Evolutionary conservation across 176 grass and related monocot genomes (phyloP).

Genomic region (Themeda triandra): DNA sequence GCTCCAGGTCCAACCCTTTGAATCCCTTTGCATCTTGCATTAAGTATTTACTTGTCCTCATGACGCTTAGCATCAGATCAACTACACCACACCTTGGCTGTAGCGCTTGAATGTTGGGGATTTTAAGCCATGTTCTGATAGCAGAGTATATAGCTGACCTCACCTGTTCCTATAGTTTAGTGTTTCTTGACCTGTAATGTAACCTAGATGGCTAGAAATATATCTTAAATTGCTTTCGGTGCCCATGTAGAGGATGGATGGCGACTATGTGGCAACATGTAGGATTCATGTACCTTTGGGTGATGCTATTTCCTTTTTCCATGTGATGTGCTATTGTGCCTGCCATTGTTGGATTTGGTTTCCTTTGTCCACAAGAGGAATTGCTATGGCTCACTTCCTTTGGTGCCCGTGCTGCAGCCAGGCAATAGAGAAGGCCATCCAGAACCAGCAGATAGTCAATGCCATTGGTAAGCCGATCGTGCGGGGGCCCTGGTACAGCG

Average conservation of each 20-base stretch:
- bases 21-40: not conserved
- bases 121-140: not conserved
- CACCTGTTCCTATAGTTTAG: not conserved
- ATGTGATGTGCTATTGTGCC: not conserved
- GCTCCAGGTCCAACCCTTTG: constrained; percentile 35
- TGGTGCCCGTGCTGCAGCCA: constrained; percentile 47
- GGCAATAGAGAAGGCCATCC: constrained; percentile 67
- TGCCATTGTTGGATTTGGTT: not conserved
- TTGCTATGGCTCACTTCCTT: not conserved
- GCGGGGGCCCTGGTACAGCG: constrained; percentile 71
- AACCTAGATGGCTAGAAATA: not conserved
- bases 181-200: not conserved
- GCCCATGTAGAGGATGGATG: not conserved
- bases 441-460: constrained; percentile 58
- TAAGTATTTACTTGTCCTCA: not conserved
- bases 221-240: not conserved
- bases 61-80: not conserved
- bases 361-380: not conserved
- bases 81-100: not conserved
- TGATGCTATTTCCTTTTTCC: not conserved
- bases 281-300: not conserved
- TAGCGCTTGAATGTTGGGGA: not conserved
- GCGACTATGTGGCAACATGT: not conserved
- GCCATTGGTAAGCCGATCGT: constrained; percentile 58
- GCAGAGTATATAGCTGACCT: not conserved